A percentile compares a stretch with the other conserved stretches of the same genome.
Evolutionary conservation across 2,329 filamentous ascomycete species (phyloP).

Genomic region (Pezicula rhizophila): DNA sequence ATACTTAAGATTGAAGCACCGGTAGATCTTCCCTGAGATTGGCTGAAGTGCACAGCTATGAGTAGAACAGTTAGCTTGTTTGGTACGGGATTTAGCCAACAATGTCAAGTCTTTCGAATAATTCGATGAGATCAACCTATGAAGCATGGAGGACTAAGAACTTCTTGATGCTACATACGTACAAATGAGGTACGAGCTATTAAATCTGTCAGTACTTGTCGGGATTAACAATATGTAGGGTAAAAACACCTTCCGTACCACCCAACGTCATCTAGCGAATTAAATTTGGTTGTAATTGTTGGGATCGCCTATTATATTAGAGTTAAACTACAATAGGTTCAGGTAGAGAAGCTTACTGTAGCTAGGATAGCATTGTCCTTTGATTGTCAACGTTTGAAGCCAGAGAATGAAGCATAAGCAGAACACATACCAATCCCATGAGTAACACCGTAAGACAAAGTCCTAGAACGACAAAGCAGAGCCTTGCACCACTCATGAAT

Average conservation of each 20-base stretch:
- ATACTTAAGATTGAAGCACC: slow-evolving; percentile 24
- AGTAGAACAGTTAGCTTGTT: background rate
- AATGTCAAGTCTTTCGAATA: too few relatives aligned
- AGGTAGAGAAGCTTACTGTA: slow-evolving; percentile 4
- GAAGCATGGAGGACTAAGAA: background rate
- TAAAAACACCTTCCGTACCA: slow-evolving; percentile 25
- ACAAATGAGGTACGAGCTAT: slow-evolving; percentile 25
- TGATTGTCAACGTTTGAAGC: background rate
- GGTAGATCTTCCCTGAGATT: slow-evolving; percentile 19
- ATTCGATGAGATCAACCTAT: too few relatives aligned
- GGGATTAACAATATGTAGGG: background rate
- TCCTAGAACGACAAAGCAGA: slow-evolving; percentile 9
- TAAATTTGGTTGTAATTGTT: slow-evolving; percentile 30
- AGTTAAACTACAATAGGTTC: background rate
- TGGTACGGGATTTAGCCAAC: background rate
- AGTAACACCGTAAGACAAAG: slow-evolving; percentile 11
- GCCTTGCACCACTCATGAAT: slow-evolving; percentile 7
- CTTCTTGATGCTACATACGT: slow-evolving; percentile 6
- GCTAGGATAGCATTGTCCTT: slow-evolving; percentile 17
- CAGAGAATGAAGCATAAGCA: background rate
- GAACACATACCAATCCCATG: slow-evolving; percentile 14
- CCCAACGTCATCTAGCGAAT: slow-evolving; percentile 29
- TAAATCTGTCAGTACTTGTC: too few relatives aligned
- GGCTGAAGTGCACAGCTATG: slow-evolving; percentile 19
- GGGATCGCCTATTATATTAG: slow-evolving; percentile 27